phyloP scores from a whole-genome alignment of 2,329 filamentous ascomycete genomes.

The Seiridium unicorne region DNA sequence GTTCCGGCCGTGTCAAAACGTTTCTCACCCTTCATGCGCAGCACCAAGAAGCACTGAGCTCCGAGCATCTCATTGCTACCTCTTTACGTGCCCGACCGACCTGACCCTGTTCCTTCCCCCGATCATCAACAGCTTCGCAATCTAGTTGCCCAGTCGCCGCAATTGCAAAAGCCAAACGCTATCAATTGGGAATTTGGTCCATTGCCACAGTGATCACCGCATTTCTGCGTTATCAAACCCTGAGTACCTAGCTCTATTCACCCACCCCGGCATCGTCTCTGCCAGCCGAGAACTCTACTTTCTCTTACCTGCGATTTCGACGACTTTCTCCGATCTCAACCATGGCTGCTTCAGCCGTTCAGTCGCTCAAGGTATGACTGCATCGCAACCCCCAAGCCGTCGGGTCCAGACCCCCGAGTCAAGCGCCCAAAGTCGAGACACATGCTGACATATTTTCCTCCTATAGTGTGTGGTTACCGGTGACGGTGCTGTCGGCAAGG shows the following conservation, averaged over 20 bases:
- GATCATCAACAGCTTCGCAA: constrained; percentile 6
- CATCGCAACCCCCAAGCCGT: background rate
- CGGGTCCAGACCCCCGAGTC: background rate
- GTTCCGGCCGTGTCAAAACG: constrained; percentile 34
- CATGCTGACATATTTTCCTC: constrained; percentile 26
- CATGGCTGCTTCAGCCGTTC: constrained; percentile 82
- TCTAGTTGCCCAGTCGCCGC: background rate
- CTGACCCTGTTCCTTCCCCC: background rate
- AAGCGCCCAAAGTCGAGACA: constrained; percentile 10
- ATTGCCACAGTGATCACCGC: constrained; percentile 7
- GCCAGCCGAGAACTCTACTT: background rate
- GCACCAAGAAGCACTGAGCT: background rate
- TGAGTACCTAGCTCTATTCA: background rate
- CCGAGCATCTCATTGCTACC: too few species aligned
- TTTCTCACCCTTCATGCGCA: constrained; percentile 36
- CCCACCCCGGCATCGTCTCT: background rate
- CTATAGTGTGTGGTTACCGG: constrained; percentile 93
- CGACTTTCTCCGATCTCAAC: constrained; percentile 34
- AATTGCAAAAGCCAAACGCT: background rate
- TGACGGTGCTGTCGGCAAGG: constrained; percentile 99
- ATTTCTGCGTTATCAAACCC: constrained; percentile 2
- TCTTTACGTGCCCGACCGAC: too few species aligned
- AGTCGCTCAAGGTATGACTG: constrained; percentile 79
- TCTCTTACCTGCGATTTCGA: constrained; percentile 13
- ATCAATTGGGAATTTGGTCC: constrained; percentile 2